A percentile compares a stretch with the other conserved stretches of the same genome.
Conservation (phyloP, 1,284 basidiomycete genomes). For the Golubevia pallescens region DNA sequence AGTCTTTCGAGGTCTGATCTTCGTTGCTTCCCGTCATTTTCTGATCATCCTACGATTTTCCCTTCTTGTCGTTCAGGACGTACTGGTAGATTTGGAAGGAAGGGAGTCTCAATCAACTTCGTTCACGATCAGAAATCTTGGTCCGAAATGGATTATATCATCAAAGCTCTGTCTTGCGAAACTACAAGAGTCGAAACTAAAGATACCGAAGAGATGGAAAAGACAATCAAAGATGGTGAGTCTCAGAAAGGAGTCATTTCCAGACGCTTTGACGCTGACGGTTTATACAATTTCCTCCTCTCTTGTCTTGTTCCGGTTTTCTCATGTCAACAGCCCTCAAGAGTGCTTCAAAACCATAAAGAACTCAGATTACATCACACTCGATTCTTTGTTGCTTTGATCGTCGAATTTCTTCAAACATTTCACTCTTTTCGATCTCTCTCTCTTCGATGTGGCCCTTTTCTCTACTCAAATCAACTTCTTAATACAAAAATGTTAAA, state of each 20-base stretch:
- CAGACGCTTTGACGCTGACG: not conserved
- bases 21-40: not conserved
- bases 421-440: too few species aligned
- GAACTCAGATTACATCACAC: too few species aligned
- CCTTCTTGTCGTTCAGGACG: conserved; percentile 17
- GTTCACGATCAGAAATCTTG: conserved; percentile 56
- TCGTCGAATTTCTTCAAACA: too few species aligned
- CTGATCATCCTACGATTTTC: conserved; percentile 4
- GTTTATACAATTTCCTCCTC: not conserved
- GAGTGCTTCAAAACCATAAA: too few species aligned
- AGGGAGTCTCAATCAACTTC: conserved; percentile 63
- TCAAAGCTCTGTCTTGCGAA: conserved; percentile 49
- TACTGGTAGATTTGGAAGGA: conserved; percentile 61
- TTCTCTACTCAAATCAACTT: too few species aligned
- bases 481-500: too few species aligned
- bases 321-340: too few species aligned
- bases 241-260: not conserved
- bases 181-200: conserved; percentile 55
- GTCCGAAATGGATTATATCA: conserved; percentile 57
- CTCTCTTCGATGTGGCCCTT: too few species aligned
- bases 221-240: conserved; percentile 48
- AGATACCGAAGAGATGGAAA: conserved; percentile 61
- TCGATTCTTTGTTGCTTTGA: too few species aligned
- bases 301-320: too few species aligned
- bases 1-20: not conserved